Base-by-base conservation (phyloP, 1,139 yeast genomes). In the Nakaseomyces delphensis region DNA sequence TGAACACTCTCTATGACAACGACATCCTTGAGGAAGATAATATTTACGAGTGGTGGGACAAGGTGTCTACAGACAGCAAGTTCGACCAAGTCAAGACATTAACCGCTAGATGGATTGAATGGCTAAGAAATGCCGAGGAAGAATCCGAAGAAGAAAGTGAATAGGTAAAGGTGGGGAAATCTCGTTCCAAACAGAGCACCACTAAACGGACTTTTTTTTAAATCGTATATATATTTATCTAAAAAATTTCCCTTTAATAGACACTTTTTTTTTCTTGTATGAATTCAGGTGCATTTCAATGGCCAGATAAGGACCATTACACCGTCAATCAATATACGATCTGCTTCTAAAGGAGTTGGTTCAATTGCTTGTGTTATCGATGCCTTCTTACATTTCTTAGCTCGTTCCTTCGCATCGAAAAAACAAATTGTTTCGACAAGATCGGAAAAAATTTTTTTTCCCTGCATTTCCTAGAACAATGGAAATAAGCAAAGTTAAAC, bases 71-170 rank as follows among this genome's bases (percentile, higher is more conserved):
- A n/a, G 71, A 66, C 6, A 65, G 73, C 27, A 70, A 68, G 16
- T 69, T 67, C 27, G 65, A 71, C 3, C 65, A 66, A 23, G 79
- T 81, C 14, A 74, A 83, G 48, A 67, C 62, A 36, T 69, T 79
- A 49, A 75, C 85, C 3, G 73, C 67, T 11, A 81, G 79, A 61
- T 89, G 89, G 77, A 72, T 91, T 14, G 84, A 80, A 18, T 87
- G 96, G 96, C 72, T 91, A 45, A 72, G 75, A 56, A 84, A 78
- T 41, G 96, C 96, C 1, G 96, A 86, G 56, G 94, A 84, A 60
- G 95, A 83, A 57, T 66, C 67, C 3, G 53, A 47, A 10, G 63
- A 56, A 38, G 60, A 52, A 21, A 24, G 29, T 16, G 29, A 21
- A 5, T 21, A 21, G n/a, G 10, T n/a, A n/a, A n/a, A n/a, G n/a